Percentiles rank a stretch among this genome's conserved stretches.
These are phyloP conservation scores for Paramecium pentaurelia DNA, from an alignment of 73 alveolate genomes.

Conservation along the genomic window DNA sequence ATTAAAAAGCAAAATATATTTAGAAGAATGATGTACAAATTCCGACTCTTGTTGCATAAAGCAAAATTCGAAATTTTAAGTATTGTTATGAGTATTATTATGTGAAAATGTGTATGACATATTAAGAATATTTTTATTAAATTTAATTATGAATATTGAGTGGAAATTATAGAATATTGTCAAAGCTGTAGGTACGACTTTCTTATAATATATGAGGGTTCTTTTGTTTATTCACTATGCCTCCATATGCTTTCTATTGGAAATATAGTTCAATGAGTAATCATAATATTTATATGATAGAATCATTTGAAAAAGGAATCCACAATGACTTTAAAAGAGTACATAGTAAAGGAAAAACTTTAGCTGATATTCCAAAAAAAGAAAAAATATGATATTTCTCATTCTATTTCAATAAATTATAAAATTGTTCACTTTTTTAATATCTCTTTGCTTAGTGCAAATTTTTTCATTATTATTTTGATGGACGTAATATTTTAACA, in stretches of 20 bases:
- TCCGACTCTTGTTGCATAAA: background rate
- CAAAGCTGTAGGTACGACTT: background rate
- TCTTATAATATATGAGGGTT: background rate
- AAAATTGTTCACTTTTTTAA: background rate
- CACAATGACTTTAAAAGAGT: background rate
- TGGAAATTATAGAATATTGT: slow-evolving; percentile 27
- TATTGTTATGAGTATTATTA: background rate
- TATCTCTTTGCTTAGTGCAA: background rate
- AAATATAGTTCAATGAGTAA: background rate
- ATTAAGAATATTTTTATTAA: background rate
- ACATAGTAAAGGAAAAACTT: background rate
- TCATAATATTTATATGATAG: background rate
- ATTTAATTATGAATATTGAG: slow-evolving; percentile 10
- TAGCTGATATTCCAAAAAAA: background rate
- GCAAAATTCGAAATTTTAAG: background rate
- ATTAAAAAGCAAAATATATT: background rate
- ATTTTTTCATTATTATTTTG: background rate
- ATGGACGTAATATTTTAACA: background rate
- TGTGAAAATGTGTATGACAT: background rate
- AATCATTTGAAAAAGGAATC: background rate
- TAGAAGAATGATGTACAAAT: background rate
- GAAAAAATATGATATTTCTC: background rate
- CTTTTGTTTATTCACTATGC: background rate
- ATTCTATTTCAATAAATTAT: background rate
- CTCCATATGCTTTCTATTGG: slow-evolving; percentile 43